Conservation (phyloP, 2,329 filamentous ascomycete species). For the Aspergillus tubingensis region DNA sequence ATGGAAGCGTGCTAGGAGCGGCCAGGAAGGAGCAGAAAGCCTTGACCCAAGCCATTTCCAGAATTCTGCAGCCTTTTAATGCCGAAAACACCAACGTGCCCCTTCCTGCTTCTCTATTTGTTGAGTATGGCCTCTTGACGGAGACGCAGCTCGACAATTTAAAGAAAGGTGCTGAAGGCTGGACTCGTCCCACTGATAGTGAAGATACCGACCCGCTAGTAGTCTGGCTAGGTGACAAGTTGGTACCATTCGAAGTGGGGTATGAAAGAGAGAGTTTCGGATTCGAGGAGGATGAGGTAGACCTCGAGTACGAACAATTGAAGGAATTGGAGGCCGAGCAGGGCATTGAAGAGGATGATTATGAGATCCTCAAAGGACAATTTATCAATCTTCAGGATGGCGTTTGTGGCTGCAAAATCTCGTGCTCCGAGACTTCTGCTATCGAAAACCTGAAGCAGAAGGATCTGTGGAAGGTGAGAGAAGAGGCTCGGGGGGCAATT, state of each 20-base stretch:
- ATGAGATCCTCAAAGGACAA: slow-evolving; percentile 53
- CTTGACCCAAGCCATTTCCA: slow-evolving; percentile 44
- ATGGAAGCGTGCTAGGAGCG: slow-evolving; percentile 43
- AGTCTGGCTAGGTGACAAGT: slow-evolving; percentile 59
- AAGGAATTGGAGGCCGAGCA: slow-evolving; percentile 63
- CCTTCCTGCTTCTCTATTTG: slow-evolving; percentile 58
- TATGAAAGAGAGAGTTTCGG: slow-evolving; percentile 53
- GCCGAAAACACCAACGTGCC: slow-evolving; percentile 41
- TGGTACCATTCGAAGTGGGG: slow-evolving; percentile 48
- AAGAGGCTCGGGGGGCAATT: slow-evolving; percentile 60
- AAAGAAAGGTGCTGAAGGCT: slow-evolving; percentile 48
- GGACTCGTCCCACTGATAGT: slow-evolving; percentile 40
- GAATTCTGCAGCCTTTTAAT: slow-evolving; percentile 48
- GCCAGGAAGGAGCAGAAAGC: slow-evolving; percentile 47
- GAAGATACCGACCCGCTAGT: slow-evolving; percentile 45
- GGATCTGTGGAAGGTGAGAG: slow-evolving; percentile 64
- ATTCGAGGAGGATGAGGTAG: slow-evolving; percentile 60
- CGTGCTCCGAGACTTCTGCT: slow-evolving; percentile 37
- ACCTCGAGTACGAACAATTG: slow-evolving; percentile 62
- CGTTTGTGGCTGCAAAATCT: slow-evolving; percentile 32
- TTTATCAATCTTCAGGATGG: slow-evolving; percentile 48
- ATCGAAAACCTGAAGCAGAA: slow-evolving; percentile 37
- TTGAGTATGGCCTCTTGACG: slow-evolving; percentile 60
- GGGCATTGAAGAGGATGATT: slow-evolving; percentile 55
- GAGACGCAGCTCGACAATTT: slow-evolving; percentile 65